phyloP scores from a whole-genome alignment of 2,329 filamentous ascomycete genomes.

The Uncinocarpus reesii region DNA sequence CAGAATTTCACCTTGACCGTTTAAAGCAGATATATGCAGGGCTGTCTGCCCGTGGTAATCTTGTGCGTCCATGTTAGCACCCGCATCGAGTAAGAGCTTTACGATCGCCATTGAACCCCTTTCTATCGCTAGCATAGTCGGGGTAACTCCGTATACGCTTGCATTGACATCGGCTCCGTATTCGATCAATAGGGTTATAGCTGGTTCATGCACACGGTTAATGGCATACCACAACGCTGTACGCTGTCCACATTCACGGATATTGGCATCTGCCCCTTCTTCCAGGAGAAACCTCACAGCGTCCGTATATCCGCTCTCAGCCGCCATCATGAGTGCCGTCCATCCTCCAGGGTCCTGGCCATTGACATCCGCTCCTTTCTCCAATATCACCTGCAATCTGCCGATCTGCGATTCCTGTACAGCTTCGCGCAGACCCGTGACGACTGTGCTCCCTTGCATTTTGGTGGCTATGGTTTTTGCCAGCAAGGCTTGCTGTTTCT shows the following conservation, averaged over 20 bases:
- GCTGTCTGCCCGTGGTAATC: background rate
- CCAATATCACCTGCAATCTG: background rate
- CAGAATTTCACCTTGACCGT: background rate
- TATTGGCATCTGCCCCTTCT: constrained; percentile 4
- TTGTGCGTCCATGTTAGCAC: background rate
- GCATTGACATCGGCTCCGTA: constrained; percentile 7
- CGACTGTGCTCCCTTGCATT: no score
- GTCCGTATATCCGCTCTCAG: no score
- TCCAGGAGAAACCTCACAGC: background rate
- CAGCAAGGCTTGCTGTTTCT: no score
- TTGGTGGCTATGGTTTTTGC: no score
- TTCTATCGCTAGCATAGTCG: background rate
- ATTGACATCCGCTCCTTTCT: background rate
- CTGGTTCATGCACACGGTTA: background rate
- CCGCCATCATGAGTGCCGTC: background rate
- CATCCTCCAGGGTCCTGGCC: no score
- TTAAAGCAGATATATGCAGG: background rate
- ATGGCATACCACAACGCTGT: constrained; percentile 3
- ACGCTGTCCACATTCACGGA: background rate
- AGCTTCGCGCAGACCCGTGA: no score
- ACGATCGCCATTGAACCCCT: background rate
- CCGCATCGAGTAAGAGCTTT: background rate
- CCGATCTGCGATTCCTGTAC: no score
- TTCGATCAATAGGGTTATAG: background rate
- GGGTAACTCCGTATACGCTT: background rate